Conservation (phyloP, 257 asterid genomes). For the Nicotiana obtusifolia region DNA sequence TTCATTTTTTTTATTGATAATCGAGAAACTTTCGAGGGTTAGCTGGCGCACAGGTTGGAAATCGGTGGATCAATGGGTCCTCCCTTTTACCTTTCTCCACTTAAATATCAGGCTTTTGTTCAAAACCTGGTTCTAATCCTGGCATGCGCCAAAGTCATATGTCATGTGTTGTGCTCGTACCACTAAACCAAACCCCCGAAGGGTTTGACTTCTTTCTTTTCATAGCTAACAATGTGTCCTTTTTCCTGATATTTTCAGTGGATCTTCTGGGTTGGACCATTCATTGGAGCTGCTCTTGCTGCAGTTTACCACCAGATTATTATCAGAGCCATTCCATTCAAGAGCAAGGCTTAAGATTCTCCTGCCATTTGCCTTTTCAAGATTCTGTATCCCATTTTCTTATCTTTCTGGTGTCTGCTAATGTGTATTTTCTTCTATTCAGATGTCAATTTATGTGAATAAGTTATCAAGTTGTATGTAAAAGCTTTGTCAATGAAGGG, state of each 20-base stretch:
- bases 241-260: conserved; percentile 26
- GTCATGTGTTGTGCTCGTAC: neutral
- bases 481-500: neutral
- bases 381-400: neutral
- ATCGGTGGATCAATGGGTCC: too few species aligned
- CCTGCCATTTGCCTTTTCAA: neutral
- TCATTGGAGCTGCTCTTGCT: conserved; percentile 60
- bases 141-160: neutral
- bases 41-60: too few species aligned
- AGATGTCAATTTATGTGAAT: conserved; percentile 3
- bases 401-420: neutral
- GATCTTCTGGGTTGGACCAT: conserved; percentile 67
- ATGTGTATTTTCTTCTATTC: neutral
- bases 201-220: neutral
- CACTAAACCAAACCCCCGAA: neutral
- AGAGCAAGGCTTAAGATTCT: conserved; percentile 33
- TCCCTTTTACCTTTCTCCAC: neutral
- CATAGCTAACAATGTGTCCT: neutral
- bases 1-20: neutral
- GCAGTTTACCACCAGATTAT: conserved; percentile 52
- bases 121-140: neutral
- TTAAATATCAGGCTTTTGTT: neutral
- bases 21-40: too few species aligned
- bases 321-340: conserved; percentile 62
- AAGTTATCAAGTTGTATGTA: conserved; percentile 6